Base-by-base conservation (phyloP, 2,329 filamentous ascomycete genomes). In the Elsinoe arachidis region DNA sequence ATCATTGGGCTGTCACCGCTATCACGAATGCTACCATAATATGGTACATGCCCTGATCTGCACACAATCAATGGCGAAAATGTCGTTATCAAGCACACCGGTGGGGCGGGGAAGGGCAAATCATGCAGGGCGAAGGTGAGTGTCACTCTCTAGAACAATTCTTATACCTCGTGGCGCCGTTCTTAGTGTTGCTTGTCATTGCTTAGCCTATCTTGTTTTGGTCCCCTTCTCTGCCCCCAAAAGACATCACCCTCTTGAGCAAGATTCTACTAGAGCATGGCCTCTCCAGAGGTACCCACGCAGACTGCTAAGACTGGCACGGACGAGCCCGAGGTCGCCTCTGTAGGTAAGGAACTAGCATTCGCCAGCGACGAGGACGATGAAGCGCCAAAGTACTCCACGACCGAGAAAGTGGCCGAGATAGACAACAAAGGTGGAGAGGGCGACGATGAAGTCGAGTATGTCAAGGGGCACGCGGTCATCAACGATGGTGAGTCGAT, bases 171-270 rank as follows among this genome's bases (percentile, higher is more conserved):
- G 26, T 51, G 17, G 46, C 26, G 26, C 26, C 14, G 19, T 19
- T 51, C 46, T 51, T 51, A 30, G 46, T 51, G 34, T 51, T 34
- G 26, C 46, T 51, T 35, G 46, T 34, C 33, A 35, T 51, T 51
- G 46, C 46, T 51, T 51, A 15, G 14, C 21, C 11, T 30, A 30
- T 30, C 26, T 49, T 30, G n/a, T 21, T 33, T 35, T 51, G 17
- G n/a, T 46, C 19, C 41, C 17, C 19, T 26, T 23, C 15, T 15
- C 4, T 9, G 9, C 2, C 26, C 3, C 26, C 7, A 3, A 4
- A 11, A 26, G 43, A 19, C 14, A 3, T 19, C n/a, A 12, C 7
- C 12, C 11, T 47, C 19, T 47, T 5, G 12, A 14, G 44, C 26
- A 15, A 34, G 26, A 2, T 11, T 2, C 14, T 17, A 4, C 5